Evolutionary conservation across 2,329 filamentous ascomycete genomes (phyloP), one percentile per base, ranked within the genome.

Genomic region (Neobulgaria alba): DNA sequence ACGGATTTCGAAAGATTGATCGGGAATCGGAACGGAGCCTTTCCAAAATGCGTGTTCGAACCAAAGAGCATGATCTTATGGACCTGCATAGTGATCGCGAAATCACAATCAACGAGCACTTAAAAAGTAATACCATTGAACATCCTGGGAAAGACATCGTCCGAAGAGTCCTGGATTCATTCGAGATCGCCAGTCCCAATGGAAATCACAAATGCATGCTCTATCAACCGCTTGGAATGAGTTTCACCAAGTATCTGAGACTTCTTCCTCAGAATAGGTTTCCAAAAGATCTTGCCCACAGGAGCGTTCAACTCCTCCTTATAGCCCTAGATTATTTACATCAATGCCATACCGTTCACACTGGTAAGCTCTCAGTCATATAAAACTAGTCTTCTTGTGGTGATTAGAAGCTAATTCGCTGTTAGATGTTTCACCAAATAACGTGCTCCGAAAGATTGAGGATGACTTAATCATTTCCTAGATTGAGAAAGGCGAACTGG

Each of bases 241-340:
- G 61, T 53, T 50, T 66, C 0, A 41, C 56, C 32, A 48, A 54
- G 2, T 66, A 69, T 34, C 46, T 70, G 4, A 47, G 46, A 26
- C 64, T 65, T 14, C 68, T 67, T 39, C 65, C 63, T 4, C 43
- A 61, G 0, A 42, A 47, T 38, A 60, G 60, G 32, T 54, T 71
- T 2, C 61, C 63, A 2, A 41, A 43, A 3, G 52, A 55, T 1
- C 51, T 66, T 3, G 36, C 68, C 0, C 60, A 57, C 4, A 50
- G 62, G 18, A 46, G 63, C 1, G 60, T 72, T 12, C 47, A 55
- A 3, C 61, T 56, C 0, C 46, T 71, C 1, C 67, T 72, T 38
- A 48, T 64, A 7, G 67, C 63, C 1, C 46, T 72, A 23, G 65
- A 72, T 23, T 71, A 57, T 46, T 48, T 73, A 1, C 69, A 72